These are phyloP conservation scores for Solanum corneliomulleri DNA, from an alignment of 257 asterid species.

Conservation along the genomic window DNA sequence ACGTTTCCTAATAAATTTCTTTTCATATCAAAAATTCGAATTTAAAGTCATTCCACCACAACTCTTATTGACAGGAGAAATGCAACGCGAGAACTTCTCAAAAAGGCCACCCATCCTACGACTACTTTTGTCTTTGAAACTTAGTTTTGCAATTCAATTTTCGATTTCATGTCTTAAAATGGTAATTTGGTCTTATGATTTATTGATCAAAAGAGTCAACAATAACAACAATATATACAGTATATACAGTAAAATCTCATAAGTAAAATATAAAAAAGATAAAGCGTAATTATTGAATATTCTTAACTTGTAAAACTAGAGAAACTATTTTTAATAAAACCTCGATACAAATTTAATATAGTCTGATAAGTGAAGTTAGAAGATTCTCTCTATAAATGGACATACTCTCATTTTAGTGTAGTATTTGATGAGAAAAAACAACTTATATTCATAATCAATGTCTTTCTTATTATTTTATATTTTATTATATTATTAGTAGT, in stretches of 20 bases:
- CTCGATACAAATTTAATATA: not conserved
- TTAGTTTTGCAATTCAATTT: not conserved
- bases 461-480: not conserved
- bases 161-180: not conserved
- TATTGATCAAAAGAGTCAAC: not conserved
- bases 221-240: not conserved
- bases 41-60: not conserved
- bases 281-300: not conserved
- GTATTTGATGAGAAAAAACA: not conserved
- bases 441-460: not conserved
- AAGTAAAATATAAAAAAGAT: not conserved
- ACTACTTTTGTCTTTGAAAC: not conserved
- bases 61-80: not conserved
- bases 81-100: not conserved
- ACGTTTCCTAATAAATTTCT: not conserved
- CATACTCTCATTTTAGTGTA: not conserved
- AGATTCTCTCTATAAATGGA: not conserved
- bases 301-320: not conserved
- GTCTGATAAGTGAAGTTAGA: too few relatives aligned
- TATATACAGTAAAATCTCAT: fast-evolving
- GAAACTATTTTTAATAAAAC: fast-evolving
- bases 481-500: not conserved
- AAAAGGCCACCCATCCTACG: not conserved
- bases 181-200: not conserved
- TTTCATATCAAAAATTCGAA: not conserved